These are phyloP conservation scores for Phytophthora nicotianae DNA, from an alignment of 352 stramenopile species.

Conservation along the genomic window DNA sequence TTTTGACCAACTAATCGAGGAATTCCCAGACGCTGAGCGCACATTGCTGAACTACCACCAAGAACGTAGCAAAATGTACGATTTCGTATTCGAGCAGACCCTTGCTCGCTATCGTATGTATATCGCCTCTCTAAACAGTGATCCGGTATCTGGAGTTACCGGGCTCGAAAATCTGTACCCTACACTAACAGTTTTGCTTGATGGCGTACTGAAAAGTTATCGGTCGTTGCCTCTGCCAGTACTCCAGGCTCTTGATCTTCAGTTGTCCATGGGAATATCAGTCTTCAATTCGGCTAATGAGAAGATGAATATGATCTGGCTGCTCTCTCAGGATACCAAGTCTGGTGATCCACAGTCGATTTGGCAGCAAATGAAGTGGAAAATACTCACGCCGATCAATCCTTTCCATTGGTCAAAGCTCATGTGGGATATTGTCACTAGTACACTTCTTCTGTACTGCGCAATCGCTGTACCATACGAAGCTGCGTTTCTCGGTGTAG, in stretches of 20 bases:
- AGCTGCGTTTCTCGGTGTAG: constrained; percentile 55
- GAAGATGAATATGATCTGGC: constrained; percentile 70
- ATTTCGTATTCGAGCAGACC: constrained; percentile 74
- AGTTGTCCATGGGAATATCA: constrained; percentile 77
- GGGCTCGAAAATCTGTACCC: constrained; percentile 75
- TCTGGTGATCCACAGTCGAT: constrained; percentile 3
- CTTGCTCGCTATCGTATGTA: constrained; percentile 70
- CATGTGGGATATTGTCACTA: constrained; percentile 58
- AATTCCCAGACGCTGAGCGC: constrained; percentile 75
- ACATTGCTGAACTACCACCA: constrained; percentile 66
- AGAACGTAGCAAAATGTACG: constrained; percentile 63
- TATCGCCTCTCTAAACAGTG: constrained; percentile 57
- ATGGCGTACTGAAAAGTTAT: constrained; percentile 67
- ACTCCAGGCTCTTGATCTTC: constrained; percentile 64
- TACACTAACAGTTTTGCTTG: constrained; percentile 66
- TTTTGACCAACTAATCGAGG: constrained; percentile 80
- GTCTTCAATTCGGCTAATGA: constrained; percentile 78
- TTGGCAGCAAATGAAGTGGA: constrained; percentile 36
- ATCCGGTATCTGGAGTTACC: constrained; percentile 55
- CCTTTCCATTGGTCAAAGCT: constrained; percentile 56
- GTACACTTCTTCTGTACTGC: constrained; percentile 53
- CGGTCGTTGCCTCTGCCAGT: constrained; percentile 62
- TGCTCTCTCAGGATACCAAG: constrained; percentile 49
- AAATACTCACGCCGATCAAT: constrained; percentile 44
- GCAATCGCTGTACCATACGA: constrained; percentile 69